A percentile compares a stretch with the other conserved stretches of the same genome.
Conservation (phyloP, 2,329 filamentous ascomycete species). For the Trichoderma harzianum region DNA sequence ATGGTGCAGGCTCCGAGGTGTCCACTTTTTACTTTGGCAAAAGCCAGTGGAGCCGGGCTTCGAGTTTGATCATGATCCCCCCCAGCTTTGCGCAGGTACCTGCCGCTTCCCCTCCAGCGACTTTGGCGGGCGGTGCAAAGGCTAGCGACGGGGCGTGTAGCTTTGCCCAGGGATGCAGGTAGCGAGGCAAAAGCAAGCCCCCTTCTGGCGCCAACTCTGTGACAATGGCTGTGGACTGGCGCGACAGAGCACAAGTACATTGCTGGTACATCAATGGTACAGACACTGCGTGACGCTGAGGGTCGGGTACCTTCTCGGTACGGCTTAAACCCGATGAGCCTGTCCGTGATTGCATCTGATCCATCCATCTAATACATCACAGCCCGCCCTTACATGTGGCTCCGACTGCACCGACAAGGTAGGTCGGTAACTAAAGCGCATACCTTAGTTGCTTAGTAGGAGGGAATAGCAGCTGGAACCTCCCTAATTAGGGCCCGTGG, state of each 20-base stretch:
- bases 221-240: not conserved
- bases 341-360: not conserved
- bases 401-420: not conserved
- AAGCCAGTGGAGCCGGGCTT: not conserved
- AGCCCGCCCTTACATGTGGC: not conserved
- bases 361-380: not conserved
- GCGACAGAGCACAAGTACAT: not conserved
- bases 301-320: not conserved
- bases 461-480: not conserved
- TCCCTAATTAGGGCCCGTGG: slow-evolving; percentile 8
- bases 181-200: not conserved
- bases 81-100: slow-evolving; percentile 11
- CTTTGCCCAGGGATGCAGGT: slow-evolving; percentile 5
- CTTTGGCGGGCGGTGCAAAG: not conserved
- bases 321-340: not conserved
- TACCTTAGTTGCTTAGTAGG: not conserved
- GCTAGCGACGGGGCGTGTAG: not conserved
- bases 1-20: slow-evolving; percentile 28
- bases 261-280: not conserved
- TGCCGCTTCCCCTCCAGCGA: slow-evolving; percentile 4
- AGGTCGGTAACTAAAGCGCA: not conserved
- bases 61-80: not conserved
- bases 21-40: slow-evolving; percentile 25
- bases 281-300: not conserved
- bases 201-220: not conserved